Conservation (phyloP, 108 stramenopile genomes). For the Fistulifera pelliculosa region DNA sequence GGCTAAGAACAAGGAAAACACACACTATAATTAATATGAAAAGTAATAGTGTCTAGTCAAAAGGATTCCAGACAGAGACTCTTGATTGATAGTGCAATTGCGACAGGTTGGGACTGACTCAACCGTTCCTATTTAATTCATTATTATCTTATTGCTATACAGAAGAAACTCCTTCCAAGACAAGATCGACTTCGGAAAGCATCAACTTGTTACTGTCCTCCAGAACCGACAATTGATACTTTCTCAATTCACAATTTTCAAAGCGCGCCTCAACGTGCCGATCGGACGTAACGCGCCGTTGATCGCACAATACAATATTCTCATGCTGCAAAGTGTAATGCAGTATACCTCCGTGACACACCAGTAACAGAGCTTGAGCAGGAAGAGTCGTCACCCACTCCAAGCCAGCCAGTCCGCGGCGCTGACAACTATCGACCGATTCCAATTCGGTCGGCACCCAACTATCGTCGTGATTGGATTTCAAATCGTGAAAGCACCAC, state of each 20-base stretch:
- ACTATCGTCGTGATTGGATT: slow-evolving; percentile 23
- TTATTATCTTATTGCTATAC: too few relatives aligned
- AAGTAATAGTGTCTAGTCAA: too few relatives aligned
- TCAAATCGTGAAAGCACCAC: slow-evolving; percentile 46
- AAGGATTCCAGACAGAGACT: too few relatives aligned
- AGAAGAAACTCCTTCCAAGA: slow-evolving; percentile 13
- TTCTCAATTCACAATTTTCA: slow-evolving; percentile 74
- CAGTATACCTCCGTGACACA: slow-evolving; percentile 63
- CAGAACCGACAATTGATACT: slow-evolving; percentile 36
- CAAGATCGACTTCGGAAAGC: too few relatives aligned
- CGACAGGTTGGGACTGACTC: too few relatives aligned
- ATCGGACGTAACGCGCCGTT: background rate
- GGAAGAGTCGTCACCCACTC: slow-evolving; percentile 38
- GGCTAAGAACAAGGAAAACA: too few relatives aligned
- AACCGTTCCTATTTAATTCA: too few relatives aligned
- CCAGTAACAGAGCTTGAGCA: slow-evolving; percentile 47
- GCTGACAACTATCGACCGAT: slow-evolving; percentile 36
- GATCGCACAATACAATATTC: slow-evolving; percentile 34
- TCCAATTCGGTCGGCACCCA: slow-evolving; percentile 62
- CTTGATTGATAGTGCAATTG: too few relatives aligned
- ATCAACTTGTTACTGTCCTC: slow-evolving; percentile 1
- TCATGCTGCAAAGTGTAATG: slow-evolving; percentile 40
- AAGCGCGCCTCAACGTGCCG: slow-evolving; percentile 44
- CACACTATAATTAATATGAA: too few relatives aligned
- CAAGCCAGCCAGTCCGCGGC: slow-evolving; percentile 60